A percentile compares a stretch with the other conserved stretches of the same genome.
phyloP scores from a whole-genome alignment of 73 alveolate genomes.

The Stentor roeselii region DNA sequence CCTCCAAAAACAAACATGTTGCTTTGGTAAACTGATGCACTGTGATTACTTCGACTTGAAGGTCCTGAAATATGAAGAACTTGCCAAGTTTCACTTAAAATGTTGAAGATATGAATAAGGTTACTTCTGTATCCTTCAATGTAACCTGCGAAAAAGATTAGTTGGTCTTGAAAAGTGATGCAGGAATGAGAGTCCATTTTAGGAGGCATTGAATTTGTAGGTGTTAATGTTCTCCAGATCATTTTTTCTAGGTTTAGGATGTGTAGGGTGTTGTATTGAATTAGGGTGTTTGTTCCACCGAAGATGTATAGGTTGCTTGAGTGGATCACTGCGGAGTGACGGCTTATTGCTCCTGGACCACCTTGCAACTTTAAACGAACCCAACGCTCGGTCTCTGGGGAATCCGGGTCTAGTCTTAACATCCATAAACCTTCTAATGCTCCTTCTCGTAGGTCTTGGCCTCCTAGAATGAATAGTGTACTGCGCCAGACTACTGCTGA shows the following conservation, averaged over 20 bases:
- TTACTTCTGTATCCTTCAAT: constrained; percentile 24
- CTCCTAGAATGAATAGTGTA: constrained; percentile 40
- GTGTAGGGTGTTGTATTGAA: neutral
- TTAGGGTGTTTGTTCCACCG: constrained; percentile 72
- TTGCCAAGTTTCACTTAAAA: neutral
- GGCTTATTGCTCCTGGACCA: constrained; percentile 76
- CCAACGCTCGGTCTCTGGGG: constrained; percentile 18
- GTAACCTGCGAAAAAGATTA: constrained; percentile 46
- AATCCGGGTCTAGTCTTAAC: constrained; percentile 6
- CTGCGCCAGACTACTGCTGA: constrained; percentile 1
- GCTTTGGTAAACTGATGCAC: neutral
- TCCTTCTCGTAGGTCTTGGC: constrained; percentile 63
- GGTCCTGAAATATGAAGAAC: neutral
- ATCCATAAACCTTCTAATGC: constrained; percentile 52
- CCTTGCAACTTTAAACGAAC: neutral
- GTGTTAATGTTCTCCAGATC: neutral
- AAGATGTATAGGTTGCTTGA: constrained; percentile 59
- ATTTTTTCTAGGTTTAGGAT: neutral
- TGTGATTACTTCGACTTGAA: neutral
- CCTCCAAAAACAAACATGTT: constrained; percentile 53
- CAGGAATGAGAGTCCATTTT: neutral
- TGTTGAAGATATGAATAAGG: neutral
- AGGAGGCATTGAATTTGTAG: neutral
- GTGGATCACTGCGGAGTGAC: constrained; percentile 80
- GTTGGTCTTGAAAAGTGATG: neutral